Evolutionary conservation across 441 rosid species (phyloP), one percentile per base, ranked within the genome.

Genomic region (Daphne laureola): DNA sequence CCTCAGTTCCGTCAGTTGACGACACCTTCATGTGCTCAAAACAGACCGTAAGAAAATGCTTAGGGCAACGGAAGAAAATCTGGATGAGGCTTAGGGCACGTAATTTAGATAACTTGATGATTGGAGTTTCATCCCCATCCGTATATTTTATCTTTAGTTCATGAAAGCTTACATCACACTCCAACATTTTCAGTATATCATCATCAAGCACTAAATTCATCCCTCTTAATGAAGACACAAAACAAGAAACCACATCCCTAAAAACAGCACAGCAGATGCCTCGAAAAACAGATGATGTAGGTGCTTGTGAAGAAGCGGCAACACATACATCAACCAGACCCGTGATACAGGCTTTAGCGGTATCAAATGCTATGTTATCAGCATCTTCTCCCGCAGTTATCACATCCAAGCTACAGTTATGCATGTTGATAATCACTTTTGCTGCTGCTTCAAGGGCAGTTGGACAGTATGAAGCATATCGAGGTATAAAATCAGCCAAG

Each of bases 261-360:
- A 93, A 93, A 72, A 87, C 91, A 12, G 74, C 67, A 46, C 74
- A 77, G 67, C 90, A 78, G 64, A 78, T 78, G 61, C 88, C 89
- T 55, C 68, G 80, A 56, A 67, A 61, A 45, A 74, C 79, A 56
- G 80, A 66, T 54, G 87, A 81, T 12, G 63, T 49, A 21, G 70
- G 57, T 69, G 79, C 71, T 69, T 71, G 81, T 23, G 65, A 69
- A 62, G 85, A 73, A 72, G 95, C 86, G 50, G 80, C 61, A 12
- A 60, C 59, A 68, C 97, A 93, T 51, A 93, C 66, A 72, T 90
- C 97, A 72, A 72, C 76, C 43, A 93, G 79, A 66, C 98, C 97
- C 59, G 77, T 78, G 65, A 85, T 74, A 66, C 96, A 85, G 67
- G 89, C 77, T 70, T 79, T 85, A 47, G 93, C 86, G 59, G 92